A percentile compares a stretch with the other conserved stretches of the same genome.
Evolutionary conservation across 331 rosid species (phyloP).

Genomic region (Dryas integrifolia): DNA sequence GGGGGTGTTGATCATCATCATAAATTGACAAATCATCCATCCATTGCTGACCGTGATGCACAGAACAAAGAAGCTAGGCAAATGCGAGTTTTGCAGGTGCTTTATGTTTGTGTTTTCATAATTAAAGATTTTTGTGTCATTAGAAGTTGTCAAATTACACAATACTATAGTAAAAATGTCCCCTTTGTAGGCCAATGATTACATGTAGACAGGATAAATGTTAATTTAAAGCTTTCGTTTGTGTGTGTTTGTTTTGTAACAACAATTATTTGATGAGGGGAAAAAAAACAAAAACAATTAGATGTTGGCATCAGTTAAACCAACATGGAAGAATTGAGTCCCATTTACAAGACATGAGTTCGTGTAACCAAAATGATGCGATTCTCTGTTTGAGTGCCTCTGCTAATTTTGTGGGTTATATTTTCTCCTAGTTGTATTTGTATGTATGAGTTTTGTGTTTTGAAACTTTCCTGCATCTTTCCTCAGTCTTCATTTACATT

Average conservation of each 20-base stretch:
- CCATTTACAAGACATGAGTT: no score
- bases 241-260: not conserved
- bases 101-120: conserved; percentile 3
- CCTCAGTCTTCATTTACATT: not conserved
- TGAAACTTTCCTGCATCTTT: not conserved
- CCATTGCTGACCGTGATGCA: conserved; percentile 87
- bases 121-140: not conserved
- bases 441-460: not conserved
- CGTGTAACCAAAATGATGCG: no score
- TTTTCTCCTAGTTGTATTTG: not conserved
- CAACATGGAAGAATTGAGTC: not conserved
- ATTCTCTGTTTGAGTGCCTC: no score
- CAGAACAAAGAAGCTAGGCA: conserved; percentile 98
- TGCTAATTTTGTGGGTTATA: not conserved
- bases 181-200: not conserved
- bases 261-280: not conserved
- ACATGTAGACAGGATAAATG: not conserved
- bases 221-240: not conserved
- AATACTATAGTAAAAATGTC: no score
- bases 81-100: conserved; percentile 74
- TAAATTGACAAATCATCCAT: conserved; percentile 83
- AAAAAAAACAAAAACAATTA: not conserved
- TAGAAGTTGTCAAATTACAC: not conserved
- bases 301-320: not conserved
- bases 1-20: conserved; percentile 83